These are phyloP conservation scores for Mortierella sp. DNA, from an alignment of 371 early-diverging fungal genomes.

Conservation along the genomic window DNA sequence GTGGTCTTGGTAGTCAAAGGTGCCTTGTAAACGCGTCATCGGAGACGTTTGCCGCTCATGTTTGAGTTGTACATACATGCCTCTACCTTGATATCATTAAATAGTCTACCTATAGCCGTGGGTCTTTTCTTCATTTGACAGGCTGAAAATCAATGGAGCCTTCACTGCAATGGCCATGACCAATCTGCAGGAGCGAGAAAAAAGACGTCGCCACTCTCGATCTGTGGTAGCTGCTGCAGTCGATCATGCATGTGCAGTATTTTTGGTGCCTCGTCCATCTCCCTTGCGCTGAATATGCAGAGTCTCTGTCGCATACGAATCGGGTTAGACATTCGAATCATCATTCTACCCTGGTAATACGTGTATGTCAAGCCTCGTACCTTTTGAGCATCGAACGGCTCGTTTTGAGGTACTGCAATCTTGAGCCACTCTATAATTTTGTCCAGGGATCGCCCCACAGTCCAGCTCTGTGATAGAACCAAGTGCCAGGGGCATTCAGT, in stretches of 20 bases:
- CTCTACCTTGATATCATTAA: too few species aligned
- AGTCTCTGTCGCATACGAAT: slow-evolving; percentile 11
- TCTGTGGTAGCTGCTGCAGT: slow-evolving; percentile 12
- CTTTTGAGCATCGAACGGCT: slow-evolving; percentile 34
- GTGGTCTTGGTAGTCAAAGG: slow-evolving; percentile 71
- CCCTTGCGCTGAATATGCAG: slow-evolving; percentile 42
- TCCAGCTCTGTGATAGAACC: too few species aligned
- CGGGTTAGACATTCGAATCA: neutral
- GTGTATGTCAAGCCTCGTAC: neutral
- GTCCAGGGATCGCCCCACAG: slow-evolving; percentile 41
- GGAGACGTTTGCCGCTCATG: neutral
- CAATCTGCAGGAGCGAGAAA: slow-evolving; percentile 34
- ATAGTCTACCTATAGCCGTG: neutral
- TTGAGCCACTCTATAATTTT: slow-evolving; percentile 46
- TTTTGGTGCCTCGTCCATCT: slow-evolving; percentile 15
- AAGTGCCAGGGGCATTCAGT: too few species aligned
- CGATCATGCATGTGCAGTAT: slow-evolving; percentile 28
- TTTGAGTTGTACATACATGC: neutral
- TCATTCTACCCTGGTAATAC: neutral
- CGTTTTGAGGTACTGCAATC: slow-evolving; percentile 23
- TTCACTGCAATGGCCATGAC: neutral
- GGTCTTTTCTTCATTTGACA: neutral
- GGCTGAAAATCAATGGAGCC: neutral
- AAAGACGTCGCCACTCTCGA: slow-evolving; percentile 42
- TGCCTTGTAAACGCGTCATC: slow-evolving; percentile 13